phyloP scores from a whole-genome alignment of 306 rosid genomes.

The Nissolia schottii region DNA sequence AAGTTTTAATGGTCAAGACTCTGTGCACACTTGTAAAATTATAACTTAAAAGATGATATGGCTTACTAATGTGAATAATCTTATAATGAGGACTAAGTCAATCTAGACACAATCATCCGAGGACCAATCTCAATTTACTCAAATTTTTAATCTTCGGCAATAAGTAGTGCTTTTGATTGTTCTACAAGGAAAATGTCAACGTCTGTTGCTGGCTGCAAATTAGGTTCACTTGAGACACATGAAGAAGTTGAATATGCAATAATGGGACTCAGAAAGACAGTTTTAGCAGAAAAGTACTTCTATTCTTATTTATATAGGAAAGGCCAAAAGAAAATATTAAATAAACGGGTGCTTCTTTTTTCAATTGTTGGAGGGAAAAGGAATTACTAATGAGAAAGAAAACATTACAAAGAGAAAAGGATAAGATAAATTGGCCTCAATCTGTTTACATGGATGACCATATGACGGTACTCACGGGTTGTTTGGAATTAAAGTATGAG shows the following conservation, averaged over 20 bases:
- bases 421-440: neutral
- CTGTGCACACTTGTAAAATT: neutral
- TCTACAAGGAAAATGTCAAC: neutral
- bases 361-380: no score
- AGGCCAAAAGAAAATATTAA: neutral
- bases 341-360: no score
- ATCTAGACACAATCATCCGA: neutral
- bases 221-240: neutral
- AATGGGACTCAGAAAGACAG: no score
- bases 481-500: no score
- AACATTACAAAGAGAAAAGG: no score
- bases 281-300: neutral
- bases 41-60: neutral
- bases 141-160: neutral
- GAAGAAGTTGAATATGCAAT: no score
- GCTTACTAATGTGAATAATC: neutral
- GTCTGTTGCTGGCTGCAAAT: neutral
- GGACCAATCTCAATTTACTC: neutral
- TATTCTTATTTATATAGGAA: slow-evolving; percentile 6
- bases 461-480: neutral
- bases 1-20: neutral
- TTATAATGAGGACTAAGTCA: neutral
- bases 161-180: neutral
- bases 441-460: neutral
- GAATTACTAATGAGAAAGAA: no score